phyloP scores from a whole-genome alignment of 1,284 basidiomycete species.

The Apiotrichum brassicae region DNA sequence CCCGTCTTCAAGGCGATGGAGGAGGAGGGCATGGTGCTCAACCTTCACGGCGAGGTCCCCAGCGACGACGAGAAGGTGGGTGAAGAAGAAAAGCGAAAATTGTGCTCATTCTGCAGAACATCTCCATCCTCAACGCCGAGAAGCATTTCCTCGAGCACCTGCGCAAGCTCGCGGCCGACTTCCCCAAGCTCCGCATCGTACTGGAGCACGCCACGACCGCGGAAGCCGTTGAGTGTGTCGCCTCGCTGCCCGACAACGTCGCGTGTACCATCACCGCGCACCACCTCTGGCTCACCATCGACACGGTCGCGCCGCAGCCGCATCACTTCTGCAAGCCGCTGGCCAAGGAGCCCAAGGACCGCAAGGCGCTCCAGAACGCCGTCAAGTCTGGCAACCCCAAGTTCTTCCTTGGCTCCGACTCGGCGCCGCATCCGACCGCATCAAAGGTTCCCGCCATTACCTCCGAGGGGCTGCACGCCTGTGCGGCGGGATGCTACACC shows the following conservation, averaged over 20 bases:
- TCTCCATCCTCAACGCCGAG: constrained; percentile 92
- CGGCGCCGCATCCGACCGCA: constrained; percentile 82
- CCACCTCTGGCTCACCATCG: constrained; percentile 88
- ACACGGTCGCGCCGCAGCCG: constrained; percentile 94
- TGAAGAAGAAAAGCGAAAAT: neutral
- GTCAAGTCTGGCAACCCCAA: constrained; percentile 81
- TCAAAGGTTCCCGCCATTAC: constrained; percentile 60
- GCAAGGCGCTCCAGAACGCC: constrained; percentile 73
- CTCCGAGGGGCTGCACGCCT: constrained; percentile 52
- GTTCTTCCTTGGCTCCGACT: constrained; percentile 97
- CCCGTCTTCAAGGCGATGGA: constrained; percentile 94
- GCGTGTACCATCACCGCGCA: constrained; percentile 97
- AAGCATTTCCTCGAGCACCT: constrained; percentile 84
- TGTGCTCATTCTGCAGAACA: constrained; percentile 58
- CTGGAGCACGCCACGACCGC: constrained; percentile 98
- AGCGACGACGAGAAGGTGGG: constrained; percentile 72
- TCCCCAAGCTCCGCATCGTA: constrained; percentile 92
- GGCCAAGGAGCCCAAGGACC: constrained; percentile 91
- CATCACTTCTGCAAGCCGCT: constrained; percentile 98
- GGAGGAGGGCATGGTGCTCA: constrained; percentile 85
- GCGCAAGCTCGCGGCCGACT: constrained; percentile 69
- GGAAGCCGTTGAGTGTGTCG: constrained; percentile 87
- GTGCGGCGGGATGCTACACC: constrained; percentile 91
- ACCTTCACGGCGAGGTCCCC: constrained; percentile 95
- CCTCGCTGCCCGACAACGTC: constrained; percentile 76